Base-by-base conservation (phyloP, 2,329 filamentous ascomycete species). In the Capronia coronata region DNA sequence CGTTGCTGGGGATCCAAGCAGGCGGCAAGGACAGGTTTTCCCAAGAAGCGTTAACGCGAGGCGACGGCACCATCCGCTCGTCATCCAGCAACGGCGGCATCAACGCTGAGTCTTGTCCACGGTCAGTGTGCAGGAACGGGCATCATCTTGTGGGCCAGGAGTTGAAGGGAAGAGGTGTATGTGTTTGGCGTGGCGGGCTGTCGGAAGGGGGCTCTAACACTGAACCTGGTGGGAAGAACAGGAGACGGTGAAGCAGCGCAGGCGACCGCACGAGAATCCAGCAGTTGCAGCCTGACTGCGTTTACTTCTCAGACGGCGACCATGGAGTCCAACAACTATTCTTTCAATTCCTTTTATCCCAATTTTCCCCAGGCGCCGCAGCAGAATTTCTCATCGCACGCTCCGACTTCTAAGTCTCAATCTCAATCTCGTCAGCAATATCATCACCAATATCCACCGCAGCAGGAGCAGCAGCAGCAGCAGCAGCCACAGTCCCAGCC, bases 241-340 rank as follows among this genome's bases (percentile, higher is more conserved):
- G 25, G 25, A 27, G 25, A 10, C 5, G 25, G 25, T 27, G 25
- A 27, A 27, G 25, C 25, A 27, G 25, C 25, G 25, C 25, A 32
- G 29, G 6, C n/a, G 29, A 32, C 29, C n/a, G 29, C n/a, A n/a
- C 29, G 29, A 32, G 35, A 21, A 21, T 5, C 5, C 4, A 38
- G 14, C 9, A 13, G 9, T 4, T 13, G 18, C 19, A 19, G 4
- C 14, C n/a, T 21, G 14, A 11, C 16, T 40, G 22, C n/a, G 19
- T 14, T n/a, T 30, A 32, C n/a, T 23, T 32, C 41, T 29, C 46
- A 21, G 7, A 19, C 30, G 19, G 18, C 21, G 46, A 45, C 21
- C 49, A 52, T 52, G 50, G 48, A 51, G 47, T 51, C 30, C 22
- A 51, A 56, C 25, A 49, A 54, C 45, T 38, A 46, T 38, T 42